These are phyloP conservation scores for Danielia oregonensis DNA, from an alignment of 805 yeast species.

Conservation along the genomic window DNA sequence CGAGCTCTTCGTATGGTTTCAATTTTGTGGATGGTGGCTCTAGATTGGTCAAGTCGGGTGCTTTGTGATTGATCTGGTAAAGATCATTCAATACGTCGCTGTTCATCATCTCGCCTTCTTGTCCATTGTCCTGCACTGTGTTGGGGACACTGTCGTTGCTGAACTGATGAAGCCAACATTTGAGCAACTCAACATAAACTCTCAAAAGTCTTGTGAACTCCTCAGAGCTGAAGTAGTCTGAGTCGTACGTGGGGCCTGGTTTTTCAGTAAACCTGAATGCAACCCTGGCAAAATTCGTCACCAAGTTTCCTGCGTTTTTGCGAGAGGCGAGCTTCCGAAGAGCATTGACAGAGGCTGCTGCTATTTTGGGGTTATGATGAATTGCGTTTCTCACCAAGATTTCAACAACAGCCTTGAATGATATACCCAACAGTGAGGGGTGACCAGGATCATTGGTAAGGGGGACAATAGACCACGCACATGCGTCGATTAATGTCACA, in stretches of 20 bases:
- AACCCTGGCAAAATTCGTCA: constrained; percentile 71
- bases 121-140: constrained; percentile 23
- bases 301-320: constrained; percentile 63
- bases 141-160: constrained; percentile 25
- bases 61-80: constrained; percentile 43
- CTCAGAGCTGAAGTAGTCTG: constrained; percentile 56
- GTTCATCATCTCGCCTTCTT: constrained; percentile 34
- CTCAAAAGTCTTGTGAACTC: constrained; percentile 59
- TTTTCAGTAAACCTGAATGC: constrained; percentile 80
- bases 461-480: constrained; percentile 59
- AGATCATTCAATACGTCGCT: constrained; percentile 38
- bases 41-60: constrained; percentile 28
- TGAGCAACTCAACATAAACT: constrained; percentile 73
- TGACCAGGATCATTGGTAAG: constrained; percentile 36
- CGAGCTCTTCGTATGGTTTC: constrained; percentile 55
- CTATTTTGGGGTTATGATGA: constrained; percentile 60
- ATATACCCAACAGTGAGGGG: constrained; percentile 41
- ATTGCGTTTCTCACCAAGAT: constrained; percentile 72
- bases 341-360: constrained; percentile 60
- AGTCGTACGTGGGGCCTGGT: constrained; percentile 51
- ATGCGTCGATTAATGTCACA: constrained; percentile 62
- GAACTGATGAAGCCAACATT: constrained; percentile 76
- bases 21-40: constrained; percentile 14
- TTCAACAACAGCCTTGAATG: constrained; percentile 67
- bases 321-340: constrained; percentile 63